Conservation (phyloP, 805 yeast species). For the Suhomyces pyralidae region DNA sequence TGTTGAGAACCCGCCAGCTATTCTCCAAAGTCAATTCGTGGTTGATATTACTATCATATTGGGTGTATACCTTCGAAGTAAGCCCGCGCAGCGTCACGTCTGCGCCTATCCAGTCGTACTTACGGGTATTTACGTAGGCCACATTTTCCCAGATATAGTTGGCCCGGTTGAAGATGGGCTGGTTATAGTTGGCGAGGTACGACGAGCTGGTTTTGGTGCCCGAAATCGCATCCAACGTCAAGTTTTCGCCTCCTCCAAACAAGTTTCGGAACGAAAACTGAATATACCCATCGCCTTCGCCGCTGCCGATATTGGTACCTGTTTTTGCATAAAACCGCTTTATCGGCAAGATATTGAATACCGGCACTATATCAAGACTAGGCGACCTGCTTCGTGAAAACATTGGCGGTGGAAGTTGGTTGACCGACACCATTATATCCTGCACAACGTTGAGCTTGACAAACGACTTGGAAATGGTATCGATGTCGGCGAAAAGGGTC, state of each 20-base stretch:
- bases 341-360: slow-evolving; percentile 46
- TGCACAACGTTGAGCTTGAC: slow-evolving; percentile 42
- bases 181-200: slow-evolving; percentile 45
- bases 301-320: slow-evolving; percentile 94
- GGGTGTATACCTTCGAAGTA: slow-evolving; percentile 39
- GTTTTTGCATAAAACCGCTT: slow-evolving; percentile 80
- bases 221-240: slow-evolving; percentile 49
- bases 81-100: slow-evolving; percentile 45
- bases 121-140: slow-evolving; percentile 42
- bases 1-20: slow-evolving; percentile 36
- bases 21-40: slow-evolving; percentile 51
- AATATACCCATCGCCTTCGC: slow-evolving; percentile 93
- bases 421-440: slow-evolving; percentile 35
- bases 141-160: slow-evolving; percentile 38
- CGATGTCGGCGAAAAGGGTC: slow-evolving; percentile 40
- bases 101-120: slow-evolving; percentile 48
- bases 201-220: slow-evolving; percentile 51
- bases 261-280: slow-evolving; percentile 60
- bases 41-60: slow-evolving; percentile 30
- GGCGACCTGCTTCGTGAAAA: slow-evolving; percentile 15
- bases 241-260: slow-evolving; percentile 56
- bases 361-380: slow-evolving; percentile 30
- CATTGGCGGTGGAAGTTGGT: slow-evolving; percentile 19
- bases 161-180: slow-evolving; percentile 44
- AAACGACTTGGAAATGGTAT: slow-evolving; percentile 42